Evolutionary conservation across 2,329 filamentous ascomycete species (phyloP), one percentile per base, ranked within the genome.

Genomic region (Chaetomiaceae sp.): DNA sequence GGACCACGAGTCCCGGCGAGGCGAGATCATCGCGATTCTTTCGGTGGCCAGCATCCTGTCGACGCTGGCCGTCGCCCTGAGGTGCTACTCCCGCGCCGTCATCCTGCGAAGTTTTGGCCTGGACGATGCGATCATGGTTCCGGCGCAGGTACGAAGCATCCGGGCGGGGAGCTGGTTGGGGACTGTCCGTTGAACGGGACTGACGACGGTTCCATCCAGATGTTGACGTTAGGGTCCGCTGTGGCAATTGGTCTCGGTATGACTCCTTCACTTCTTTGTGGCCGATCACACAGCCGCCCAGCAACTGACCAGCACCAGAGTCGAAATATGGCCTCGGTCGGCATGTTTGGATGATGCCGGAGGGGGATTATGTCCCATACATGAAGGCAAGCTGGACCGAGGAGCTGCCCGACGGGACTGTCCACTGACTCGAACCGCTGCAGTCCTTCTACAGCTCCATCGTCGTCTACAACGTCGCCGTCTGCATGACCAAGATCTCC

Each of bases 371-470:
- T n/a, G 19, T 49, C n/a, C 51, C 50, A 3, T 53, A 54, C 36
- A 48, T 55, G 48, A 53, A 55, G 45, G 53, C 22, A 24, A 33
- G 47, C 12, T 2, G 9, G 26, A 24, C 5, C 22, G 22, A 5
- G 9, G 22, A 5, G 5, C 1, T 2, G 3, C 4, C 6, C 22
- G 12, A n/a, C 17, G 18, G n/a, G 29, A n/a, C n/a, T 2, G 3
- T 22, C 11, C 19, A 24, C 24, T 45, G 15, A 44, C 37, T 9
- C 2, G 10, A 2, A 38, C 10, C 35, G n/a, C n/a, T n/a, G n/a
- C n/a, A 55, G 51, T 44, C 43, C 18, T 54, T 56, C 24, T 56
- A 52, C 44, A 38, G 26, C 33, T 54, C 54, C 32, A 53, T 56
- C 43, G 17, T 50, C 10, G 41, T 52, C 17, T 56, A 56, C 50